Conservation (phyloP, 2,329 filamentous ascomycete species). For the Hymenoscyphus occultus region DNA sequence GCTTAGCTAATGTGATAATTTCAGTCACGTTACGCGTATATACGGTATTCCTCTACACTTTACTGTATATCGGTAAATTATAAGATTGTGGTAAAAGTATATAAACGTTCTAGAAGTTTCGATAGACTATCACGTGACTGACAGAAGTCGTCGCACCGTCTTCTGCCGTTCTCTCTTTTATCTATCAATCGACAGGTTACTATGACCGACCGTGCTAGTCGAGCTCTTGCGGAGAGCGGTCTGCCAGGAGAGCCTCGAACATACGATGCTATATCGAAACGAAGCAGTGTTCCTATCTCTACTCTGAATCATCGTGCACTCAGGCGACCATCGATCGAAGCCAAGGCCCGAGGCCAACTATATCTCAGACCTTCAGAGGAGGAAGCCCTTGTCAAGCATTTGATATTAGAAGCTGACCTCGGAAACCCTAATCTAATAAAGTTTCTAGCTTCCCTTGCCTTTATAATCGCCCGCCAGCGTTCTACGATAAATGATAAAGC, state of each 20-base stretch:
- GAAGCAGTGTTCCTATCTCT: no score
- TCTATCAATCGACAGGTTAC: no score
- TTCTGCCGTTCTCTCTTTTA: no score
- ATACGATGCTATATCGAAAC: no score
- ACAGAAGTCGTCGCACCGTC: neutral
- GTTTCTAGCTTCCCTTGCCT: constrained; percentile 12
- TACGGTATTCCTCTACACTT: constrained; percentile 1
- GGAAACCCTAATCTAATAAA: constrained; percentile 13
- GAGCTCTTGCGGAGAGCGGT: no score
- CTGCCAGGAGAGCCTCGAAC: no score
- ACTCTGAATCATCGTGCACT: no score
- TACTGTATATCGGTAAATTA: constrained; percentile 2
- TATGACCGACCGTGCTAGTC: no score
- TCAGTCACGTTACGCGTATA: constrained; percentile 4
- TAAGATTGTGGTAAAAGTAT: neutral
- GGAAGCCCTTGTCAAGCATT: constrained; percentile 24
- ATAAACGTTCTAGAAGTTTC: constrained; percentile 1
- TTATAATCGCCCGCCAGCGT: constrained; percentile 14
- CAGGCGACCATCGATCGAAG: no score
- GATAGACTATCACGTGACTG: neutral
- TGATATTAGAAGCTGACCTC: constrained; percentile 22
- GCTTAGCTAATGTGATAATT: constrained; percentile 5
- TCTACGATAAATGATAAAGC: constrained; percentile 17
- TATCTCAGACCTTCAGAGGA: no score
- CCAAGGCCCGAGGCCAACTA: no score